Percentiles rank a stretch among this genome's conserved stretches.
phyloP scores from a whole-genome alignment of 371 early-diverging fungal genomes.

The Mortierella sp. region DNA sequence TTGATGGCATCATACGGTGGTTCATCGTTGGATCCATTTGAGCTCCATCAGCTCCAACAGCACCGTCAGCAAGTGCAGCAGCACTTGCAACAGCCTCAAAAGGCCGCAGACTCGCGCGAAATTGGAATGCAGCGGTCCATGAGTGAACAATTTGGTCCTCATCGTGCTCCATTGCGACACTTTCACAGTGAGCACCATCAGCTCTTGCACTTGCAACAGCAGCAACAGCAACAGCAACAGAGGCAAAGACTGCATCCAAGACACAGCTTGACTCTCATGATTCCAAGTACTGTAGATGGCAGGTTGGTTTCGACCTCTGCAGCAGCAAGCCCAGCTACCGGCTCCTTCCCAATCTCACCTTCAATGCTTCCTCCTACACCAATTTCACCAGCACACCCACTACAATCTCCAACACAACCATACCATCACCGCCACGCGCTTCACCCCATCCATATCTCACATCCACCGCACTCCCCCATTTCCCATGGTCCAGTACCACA shows the following conservation, averaged over 20 bases:
- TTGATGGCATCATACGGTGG: neutral
- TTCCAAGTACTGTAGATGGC: conserved; percentile 12
- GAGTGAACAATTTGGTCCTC: conserved; percentile 19
- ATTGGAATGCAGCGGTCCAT: conserved; percentile 24
- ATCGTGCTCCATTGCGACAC: conserved; percentile 3
- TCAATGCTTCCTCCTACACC: conserved; percentile 11
- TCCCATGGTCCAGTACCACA: conserved; percentile 11
- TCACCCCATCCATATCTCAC: conserved; percentile 4
- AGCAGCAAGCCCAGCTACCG: neutral
- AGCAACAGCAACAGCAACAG: conserved; percentile 11
- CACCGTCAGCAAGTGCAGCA: conserved; percentile 31
- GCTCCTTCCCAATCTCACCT: conserved; percentile 3
- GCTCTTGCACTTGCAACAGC: conserved; percentile 3
- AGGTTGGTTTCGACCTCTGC: conserved; percentile 6
- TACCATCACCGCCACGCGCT: conserved; percentile 8
- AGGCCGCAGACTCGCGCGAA: conserved; percentile 9
- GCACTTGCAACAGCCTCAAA: conserved; percentile 1
- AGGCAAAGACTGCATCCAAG: conserved; percentile 4
- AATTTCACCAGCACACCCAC: conserved; percentile 10
- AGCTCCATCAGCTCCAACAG: conserved; percentile 12
- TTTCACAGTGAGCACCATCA: conserved; percentile 19
- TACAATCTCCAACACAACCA: conserved; percentile 14
- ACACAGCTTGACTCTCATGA: conserved; percentile 7
- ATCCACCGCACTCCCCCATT: conserved; percentile 7
- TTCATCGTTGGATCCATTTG: conserved; percentile 6